Conservation (phyloP, 768 basidiomycete species). For the Antrodiella citrinella region DNA sequence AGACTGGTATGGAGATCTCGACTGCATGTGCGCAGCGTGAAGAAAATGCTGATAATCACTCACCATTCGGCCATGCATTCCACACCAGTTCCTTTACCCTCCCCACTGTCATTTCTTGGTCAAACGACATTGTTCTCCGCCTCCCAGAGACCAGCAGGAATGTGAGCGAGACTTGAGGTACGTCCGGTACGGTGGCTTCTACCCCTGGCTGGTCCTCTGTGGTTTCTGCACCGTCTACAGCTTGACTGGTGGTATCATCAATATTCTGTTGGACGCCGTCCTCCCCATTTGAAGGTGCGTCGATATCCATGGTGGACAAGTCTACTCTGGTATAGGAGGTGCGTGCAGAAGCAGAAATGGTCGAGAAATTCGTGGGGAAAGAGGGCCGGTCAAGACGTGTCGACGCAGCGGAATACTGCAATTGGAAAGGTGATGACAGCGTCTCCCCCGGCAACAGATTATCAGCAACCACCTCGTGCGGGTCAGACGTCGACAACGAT, state of each 20-base stretch:
- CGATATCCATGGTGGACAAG: constrained; percentile 6
- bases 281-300: constrained; percentile 6
- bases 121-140: constrained; percentile 64
- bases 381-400: background rate
- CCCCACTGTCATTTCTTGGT: constrained; percentile 65
- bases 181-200: constrained; percentile 38
- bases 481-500: background rate
- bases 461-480: background rate
- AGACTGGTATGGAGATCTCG: background rate
- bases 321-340: constrained; percentile 50
- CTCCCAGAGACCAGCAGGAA: constrained; percentile 68
- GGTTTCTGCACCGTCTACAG: background rate
- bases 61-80: constrained; percentile 75
- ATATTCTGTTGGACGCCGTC: constrained; percentile 7
- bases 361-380: constrained; percentile 9
- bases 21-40: background rate
- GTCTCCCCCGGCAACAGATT: background rate
- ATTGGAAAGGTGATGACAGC: background rate
- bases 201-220: background rate
- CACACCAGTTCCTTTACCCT: constrained; percentile 79
- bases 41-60: constrained; percentile 14
- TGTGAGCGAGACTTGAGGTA: constrained; percentile 56
- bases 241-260: constrained; percentile 6
- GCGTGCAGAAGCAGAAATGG: constrained; percentile 35
- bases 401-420: background rate